Evolutionary conservation across 352 stramenopile genomes (phyloP).

Genomic region (Phytophthora melonis): DNA sequence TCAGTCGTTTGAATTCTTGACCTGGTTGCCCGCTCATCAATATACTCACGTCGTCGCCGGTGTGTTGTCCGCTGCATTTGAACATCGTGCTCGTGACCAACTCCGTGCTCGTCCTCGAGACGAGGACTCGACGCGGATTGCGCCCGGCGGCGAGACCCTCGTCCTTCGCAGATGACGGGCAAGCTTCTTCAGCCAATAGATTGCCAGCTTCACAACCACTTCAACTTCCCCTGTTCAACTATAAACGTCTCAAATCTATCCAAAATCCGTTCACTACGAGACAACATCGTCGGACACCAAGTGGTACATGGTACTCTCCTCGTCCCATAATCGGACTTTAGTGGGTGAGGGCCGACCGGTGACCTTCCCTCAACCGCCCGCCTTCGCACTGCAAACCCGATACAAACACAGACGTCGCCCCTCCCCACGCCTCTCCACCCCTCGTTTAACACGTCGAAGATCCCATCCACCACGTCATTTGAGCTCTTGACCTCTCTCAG

Average conservation of each 20-base stretch:
- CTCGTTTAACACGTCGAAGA: constrained; percentile 30
- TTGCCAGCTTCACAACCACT: constrained; percentile 1
- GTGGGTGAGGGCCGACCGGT: constrained; percentile 15
- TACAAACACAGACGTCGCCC: constrained; percentile 30
- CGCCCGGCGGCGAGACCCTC: too few species aligned
- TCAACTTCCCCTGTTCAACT: constrained; percentile 11
- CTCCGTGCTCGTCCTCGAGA: background rate
- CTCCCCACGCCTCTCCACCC: constrained; percentile 20
- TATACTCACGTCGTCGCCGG: background rate
- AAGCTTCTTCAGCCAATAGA: background rate
- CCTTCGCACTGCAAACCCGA: background rate
- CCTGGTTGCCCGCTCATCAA: background rate
- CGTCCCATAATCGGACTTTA: constrained; percentile 28
- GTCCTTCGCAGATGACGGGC: too few species aligned
- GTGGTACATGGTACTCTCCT: constrained; percentile 4
- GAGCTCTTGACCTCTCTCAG: constrained; percentile 36
- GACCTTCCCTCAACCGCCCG: background rate
- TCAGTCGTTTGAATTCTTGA: background rate
- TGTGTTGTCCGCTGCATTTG: background rate
- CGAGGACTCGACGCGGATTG: too few species aligned
- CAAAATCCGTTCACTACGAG: background rate
- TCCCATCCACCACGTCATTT: constrained; percentile 19
- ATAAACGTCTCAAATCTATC: background rate
- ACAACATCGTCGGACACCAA: constrained; percentile 9
- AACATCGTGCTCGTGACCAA: background rate